These are phyloP conservation scores for Pelargonium cotyledonis DNA, from an alignment of 441 rosid genomes.

Conservation along the genomic window DNA sequence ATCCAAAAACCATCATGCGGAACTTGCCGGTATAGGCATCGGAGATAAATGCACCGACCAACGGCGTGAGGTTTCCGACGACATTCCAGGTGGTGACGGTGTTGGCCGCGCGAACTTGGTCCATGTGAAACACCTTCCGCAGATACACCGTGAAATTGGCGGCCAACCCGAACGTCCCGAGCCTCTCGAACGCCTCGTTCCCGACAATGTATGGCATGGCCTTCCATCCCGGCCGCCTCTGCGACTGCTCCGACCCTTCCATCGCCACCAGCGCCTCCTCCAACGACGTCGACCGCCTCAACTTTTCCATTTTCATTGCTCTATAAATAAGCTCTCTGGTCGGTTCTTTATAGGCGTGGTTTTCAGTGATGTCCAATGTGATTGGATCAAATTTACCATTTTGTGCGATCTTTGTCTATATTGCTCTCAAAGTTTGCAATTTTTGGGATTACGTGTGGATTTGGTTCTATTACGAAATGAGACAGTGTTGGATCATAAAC, in stretches of 20 bases:
- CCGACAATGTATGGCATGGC: background rate
- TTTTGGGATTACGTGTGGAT: no score
- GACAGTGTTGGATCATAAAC: no score
- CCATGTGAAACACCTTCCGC: background rate
- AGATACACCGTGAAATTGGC: background rate
- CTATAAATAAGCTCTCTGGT: no score
- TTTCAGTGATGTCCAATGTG: no score
- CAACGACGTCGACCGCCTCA: background rate
- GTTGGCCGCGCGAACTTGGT: background rate
- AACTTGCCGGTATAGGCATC: slow-evolving; percentile 52
- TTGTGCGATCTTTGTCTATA: no score
- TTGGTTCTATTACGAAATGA: no score
- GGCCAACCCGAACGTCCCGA: background rate
- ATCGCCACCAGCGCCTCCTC: background rate
- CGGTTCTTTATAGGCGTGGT: no score
- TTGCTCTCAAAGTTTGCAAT: no score
- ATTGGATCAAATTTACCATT: no score
- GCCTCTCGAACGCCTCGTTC: slow-evolving; percentile 4
- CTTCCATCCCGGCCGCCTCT: background rate
- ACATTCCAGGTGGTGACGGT: background rate
- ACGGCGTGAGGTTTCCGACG: background rate
- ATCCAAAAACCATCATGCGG: slow-evolving; percentile 51
- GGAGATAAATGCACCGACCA: slow-evolving; percentile 37
- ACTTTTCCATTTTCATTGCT: no score
- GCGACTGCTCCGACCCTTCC: background rate